These are phyloP conservation scores for Vitis labrusca DNA, from an alignment of 164 flowering plant genomes.

Conservation along the genomic window DNA sequence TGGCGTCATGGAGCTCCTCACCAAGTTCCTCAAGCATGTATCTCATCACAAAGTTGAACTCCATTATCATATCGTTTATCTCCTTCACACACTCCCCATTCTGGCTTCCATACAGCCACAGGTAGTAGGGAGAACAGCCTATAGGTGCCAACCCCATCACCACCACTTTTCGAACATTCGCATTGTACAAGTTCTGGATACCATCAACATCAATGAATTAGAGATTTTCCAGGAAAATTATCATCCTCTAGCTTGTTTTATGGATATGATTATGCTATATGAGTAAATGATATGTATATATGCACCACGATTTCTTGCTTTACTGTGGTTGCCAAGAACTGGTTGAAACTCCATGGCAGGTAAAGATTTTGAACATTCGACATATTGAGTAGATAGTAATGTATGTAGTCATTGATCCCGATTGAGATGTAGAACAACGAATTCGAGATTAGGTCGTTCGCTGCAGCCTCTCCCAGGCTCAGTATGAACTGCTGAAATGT, in stretches of 20 bases:
- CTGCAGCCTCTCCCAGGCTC: conserved; percentile 63
- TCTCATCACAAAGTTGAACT: conserved; percentile 79
- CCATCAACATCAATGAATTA: not conserved
- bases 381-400: conserved; percentile 72
- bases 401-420: conserved; percentile 87
- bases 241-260: no score
- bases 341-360: conserved; percentile 82
- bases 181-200: conserved; percentile 67
- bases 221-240: not conserved
- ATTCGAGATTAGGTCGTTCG: conserved; percentile 51
- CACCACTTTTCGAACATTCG: conserved; percentile 61
- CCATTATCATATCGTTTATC: conserved; percentile 74
- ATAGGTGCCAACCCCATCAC: conserved; percentile 86
- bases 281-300: not conserved
- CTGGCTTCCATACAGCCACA: conserved; percentile 57
- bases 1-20: conserved; percentile 53
- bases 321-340: conserved; percentile 53
- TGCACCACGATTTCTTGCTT: conserved; percentile 71
- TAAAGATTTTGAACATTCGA: conserved; percentile 68
- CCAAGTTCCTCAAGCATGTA: conserved; percentile 60
- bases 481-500: conserved; percentile 67
- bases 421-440: conserved; percentile 80
- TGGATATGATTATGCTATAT: not conserved
- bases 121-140: conserved; percentile 90
- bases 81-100: conserved; percentile 63